A percentile compares a stretch with the other conserved stretches of the same genome.
Conservation (phyloP, 108 stramenopile genomes). For the Fragilaria crotonensis region DNA sequence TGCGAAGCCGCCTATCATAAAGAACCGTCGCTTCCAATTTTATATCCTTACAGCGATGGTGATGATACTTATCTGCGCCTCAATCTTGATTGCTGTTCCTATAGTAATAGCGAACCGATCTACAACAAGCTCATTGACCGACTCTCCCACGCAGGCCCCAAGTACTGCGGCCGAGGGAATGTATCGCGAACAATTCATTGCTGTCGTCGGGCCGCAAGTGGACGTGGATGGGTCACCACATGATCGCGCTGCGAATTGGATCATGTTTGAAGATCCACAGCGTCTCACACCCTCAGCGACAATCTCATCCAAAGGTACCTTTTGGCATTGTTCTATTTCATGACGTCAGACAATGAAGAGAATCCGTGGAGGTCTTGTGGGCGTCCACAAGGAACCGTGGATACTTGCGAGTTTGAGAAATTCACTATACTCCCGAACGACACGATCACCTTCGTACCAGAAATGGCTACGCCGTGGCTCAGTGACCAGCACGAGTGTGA, state of each 20-base stretch:
- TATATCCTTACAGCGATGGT: conserved; percentile 13
- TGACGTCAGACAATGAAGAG: conserved; percentile 22
- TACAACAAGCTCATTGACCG: background rate
- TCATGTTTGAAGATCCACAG: conserved; percentile 18
- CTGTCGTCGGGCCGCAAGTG: conserved; percentile 15
- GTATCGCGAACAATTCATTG: conserved; percentile 4
- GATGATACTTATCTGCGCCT: background rate
- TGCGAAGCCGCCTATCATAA: conserved; percentile 58
- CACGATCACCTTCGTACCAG: conserved; percentile 8
- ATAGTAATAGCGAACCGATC: background rate
- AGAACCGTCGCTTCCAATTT: conserved; percentile 54
- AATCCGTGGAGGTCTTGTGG: conserved; percentile 25
- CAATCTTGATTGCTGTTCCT: background rate
- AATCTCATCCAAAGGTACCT: conserved; percentile 3
- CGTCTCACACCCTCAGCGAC: background rate
- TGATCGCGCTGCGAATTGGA: conserved; percentile 23
- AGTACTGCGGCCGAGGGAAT: background rate
- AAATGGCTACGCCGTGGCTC: conserved; percentile 24
- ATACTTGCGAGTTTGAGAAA: conserved; percentile 20
- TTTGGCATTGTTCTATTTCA: conserved; percentile 8
- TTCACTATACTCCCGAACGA: background rate
- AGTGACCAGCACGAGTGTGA: conserved; percentile 20
- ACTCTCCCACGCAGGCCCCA: background rate
- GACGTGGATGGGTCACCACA: conserved; percentile 11
- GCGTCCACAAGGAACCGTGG: conserved; percentile 1